Evolutionary conservation across 257 asterid genomes (phyloP).

Genomic region (Vinca minor): DNA sequence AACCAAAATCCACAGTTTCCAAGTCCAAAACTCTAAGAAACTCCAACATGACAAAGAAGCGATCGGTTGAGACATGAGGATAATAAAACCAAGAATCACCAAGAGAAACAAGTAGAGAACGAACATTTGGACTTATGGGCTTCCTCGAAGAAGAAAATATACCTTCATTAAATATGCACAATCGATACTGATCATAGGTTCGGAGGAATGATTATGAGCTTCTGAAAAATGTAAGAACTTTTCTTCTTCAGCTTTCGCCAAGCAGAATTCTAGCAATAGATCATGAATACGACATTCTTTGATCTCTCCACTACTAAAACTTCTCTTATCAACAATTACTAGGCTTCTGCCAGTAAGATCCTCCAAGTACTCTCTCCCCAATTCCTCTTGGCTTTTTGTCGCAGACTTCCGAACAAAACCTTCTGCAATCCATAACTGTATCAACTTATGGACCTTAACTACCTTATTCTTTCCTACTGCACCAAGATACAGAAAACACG

Average conservation of each 20-base stretch:
- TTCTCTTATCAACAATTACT: not conserved
- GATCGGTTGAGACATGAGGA: not conserved
- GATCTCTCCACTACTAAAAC: slow-evolving; percentile 6
- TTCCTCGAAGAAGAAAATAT: not conserved
- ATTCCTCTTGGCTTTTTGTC: not conserved
- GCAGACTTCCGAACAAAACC: slow-evolving; percentile 11
- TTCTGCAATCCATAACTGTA: slow-evolving; percentile 14
- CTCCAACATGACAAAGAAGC: not conserved
- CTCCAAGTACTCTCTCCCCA: slow-evolving; percentile 11
- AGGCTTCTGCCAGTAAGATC: slow-evolving; percentile 11
- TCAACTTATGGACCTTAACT: slow-evolving; percentile 5
- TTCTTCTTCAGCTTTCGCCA: slow-evolving; percentile 8
- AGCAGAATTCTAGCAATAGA: slow-evolving; percentile 7
- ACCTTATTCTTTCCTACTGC: slow-evolving; percentile 5
- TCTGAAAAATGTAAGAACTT: slow-evolving; percentile 3
- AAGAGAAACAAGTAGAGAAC: not conserved
- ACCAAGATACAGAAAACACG: not conserved
- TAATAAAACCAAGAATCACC: not conserved
- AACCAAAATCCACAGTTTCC: too few species aligned
- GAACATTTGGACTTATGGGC: not conserved
- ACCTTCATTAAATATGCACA: not conserved
- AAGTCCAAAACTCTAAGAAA: too few species aligned
- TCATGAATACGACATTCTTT: slow-evolving; percentile 13
- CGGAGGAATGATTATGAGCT: not conserved
- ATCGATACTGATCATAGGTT: not conserved